Evolutionary conservation across 306 rosid genomes (phyloP), one percentile per base, ranked within the genome.

Genomic region (Pachyrhizus erosus): DNA sequence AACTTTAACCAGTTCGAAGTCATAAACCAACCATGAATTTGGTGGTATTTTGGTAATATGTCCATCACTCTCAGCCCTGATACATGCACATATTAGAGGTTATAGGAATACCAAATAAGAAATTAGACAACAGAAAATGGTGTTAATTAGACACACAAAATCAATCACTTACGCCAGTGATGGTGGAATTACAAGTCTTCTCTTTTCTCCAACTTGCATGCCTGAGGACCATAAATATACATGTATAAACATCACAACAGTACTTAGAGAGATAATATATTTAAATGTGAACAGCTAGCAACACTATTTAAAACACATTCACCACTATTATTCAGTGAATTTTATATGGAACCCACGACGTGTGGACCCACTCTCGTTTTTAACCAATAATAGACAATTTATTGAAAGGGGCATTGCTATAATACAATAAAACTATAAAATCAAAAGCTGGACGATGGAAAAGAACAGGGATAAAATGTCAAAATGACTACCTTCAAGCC

Each of bases 111-210:
- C 34, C 62, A 73, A 80, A 37, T 9, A 23, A 70, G 45, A 27
- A 51, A 82, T 2, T 2, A 17, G 15, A n/a, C 5, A 24, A 57
- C 3, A 33, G 14, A 40, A 87, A 81, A 42, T 15, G 9, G 80
- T 26, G 26, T 9, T 23, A 37, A 42, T 31, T 60, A 3, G 10
- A 48, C 73, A 78, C 14, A 82, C 48, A 46, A 51, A 27, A 82
- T 70, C 20, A 54, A 70, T 51, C 57, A 78, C 90, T 26, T 90
- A 94, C 98, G 83, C 88, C 92, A 91, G 43, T 72, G 92, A 64
- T 37, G 98, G 98, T 68, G 98, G 98, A 67, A 95, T 76, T n/a
- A 85, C 72, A 57, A 95, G 91, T 83, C 95, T 90, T 84, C 98
- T 89, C 86, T 84, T 93, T 74, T 78, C 95, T 46, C 98, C 97